Evolutionary conservation across 495 filamentous ascomycete species (phyloP), one percentile per base, ranked within the genome.

Genomic region (Aspergillus funiculosus): DNA sequence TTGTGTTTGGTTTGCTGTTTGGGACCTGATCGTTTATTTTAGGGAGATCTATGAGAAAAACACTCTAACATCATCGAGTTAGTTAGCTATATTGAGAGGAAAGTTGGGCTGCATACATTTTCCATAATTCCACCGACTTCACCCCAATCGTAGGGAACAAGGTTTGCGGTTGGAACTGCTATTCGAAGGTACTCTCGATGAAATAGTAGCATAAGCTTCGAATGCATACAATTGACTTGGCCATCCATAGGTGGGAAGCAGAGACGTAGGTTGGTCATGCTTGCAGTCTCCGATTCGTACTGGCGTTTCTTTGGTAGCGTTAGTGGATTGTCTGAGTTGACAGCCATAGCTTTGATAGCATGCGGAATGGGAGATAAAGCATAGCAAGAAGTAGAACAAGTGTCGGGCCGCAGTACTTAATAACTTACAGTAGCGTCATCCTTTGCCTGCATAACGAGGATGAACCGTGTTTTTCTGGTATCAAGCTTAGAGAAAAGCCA

Each of bases 31-130:
- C 50, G 6, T 62, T 43, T 8, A 76, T 67, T 18, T 75, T 73
- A 0, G 89, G 89, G 7, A 95, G 75, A 57, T 95, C 89, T 48
- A 95, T 86, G 4, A 95, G 59, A 52, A 94, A 95, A 2, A 86
- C 79, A 50, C 78, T 83, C 76, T 35, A 20, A 15, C n/a, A 24
- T 26, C 25, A 35, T 26, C 18, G 37, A 39, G 46, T 44, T 43
- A 45, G 39, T 9, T 19, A 18, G 40, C 6, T 15, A 3, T 11
- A 6, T 11, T 19, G 0, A 20, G 0, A 21, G 5, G 4, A 8
- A 31, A 13, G 4, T 18, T 9, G 4, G 28, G 5, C 13, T 39
- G 15, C 11, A 19, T 58, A 81, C 80, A 59, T 94, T 94, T 56
- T 95, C 89, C 80, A 94, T 86, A 1, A 80, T 54, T 0, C 82